Evolutionary conservation across 352 stramenopile genomes (phyloP).

Genomic region (Sclerospora graminicola): DNA sequence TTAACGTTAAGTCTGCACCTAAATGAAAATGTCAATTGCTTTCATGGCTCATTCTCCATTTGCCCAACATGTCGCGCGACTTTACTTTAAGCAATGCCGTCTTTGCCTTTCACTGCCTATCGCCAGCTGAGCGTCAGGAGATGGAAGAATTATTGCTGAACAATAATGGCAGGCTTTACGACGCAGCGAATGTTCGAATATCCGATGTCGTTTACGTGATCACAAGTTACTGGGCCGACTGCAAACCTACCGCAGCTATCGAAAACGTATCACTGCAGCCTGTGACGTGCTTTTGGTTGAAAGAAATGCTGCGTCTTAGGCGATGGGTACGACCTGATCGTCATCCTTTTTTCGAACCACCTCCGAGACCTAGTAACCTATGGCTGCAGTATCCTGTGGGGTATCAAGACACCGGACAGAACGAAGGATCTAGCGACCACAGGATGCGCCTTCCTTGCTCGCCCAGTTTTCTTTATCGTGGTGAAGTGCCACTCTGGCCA

Average conservation of each 20-base stretch:
- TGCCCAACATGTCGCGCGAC: constrained; percentile 4
- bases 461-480: constrained; percentile 14
- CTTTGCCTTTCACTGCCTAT: constrained; percentile 28
- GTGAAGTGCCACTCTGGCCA: constrained; percentile 56
- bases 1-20: too few relatives aligned
- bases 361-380: constrained; percentile 4
- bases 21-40: too few relatives aligned
- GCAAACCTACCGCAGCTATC: background rate
- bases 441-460: constrained; percentile 38
- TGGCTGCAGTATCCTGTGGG: constrained; percentile 33
- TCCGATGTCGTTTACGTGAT: constrained; percentile 28
- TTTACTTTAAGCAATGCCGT: constrained; percentile 19
- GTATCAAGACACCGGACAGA: constrained; percentile 13
- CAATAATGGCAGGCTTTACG: constrained; percentile 11
- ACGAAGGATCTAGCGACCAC: constrained; percentile 1
- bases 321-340: constrained; percentile 25
- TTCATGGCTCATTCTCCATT: background rate
- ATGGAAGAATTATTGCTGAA: constrained; percentile 6
- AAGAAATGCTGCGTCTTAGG: constrained; percentile 27
- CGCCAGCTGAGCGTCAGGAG: constrained; percentile 4
- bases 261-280: background rate
- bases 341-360: constrained; percentile 41
- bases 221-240: constrained; percentile 44
- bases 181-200: background rate
- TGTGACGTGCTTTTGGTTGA: constrained; percentile 54